These are phyloP conservation scores for Sporothrix dimorphospora DNA, from an alignment of 2,329 filamentous ascomycete genomes.

Conservation along the genomic window DNA sequence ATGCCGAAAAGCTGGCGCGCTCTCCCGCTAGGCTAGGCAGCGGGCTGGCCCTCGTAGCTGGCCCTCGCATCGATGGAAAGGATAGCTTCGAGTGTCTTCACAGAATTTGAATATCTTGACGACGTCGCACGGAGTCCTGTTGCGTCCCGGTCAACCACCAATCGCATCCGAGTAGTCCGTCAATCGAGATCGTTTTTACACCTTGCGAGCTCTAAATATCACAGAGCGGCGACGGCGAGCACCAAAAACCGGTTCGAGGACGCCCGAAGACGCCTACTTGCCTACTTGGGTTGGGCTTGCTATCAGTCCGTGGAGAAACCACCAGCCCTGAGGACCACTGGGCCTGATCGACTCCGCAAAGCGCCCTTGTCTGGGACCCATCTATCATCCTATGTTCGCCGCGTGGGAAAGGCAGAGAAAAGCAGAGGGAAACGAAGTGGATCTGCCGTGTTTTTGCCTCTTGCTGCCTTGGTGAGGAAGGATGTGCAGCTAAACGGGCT, in stretches of 20 bases:
- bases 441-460: neutral
- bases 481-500: neutral
- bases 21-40: neutral
- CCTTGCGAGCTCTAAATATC: constrained; percentile 2
- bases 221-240: neutral
- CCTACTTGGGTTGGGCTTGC: constrained; percentile 1
- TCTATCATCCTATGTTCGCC: neutral
- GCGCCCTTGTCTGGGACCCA: neutral
- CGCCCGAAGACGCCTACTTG: neutral
- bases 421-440: neutral
- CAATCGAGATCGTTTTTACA: neutral
- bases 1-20: neutral
- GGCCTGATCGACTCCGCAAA: neutral
- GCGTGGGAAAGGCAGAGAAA: neutral
- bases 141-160: neutral
- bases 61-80: neutral
- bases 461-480: neutral
- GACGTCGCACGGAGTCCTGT: neutral
- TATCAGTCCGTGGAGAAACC: neutral
- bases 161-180: neutral
- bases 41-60: neutral
- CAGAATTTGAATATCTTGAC: too few relatives aligned
- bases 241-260: neutral
- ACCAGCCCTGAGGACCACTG: neutral
- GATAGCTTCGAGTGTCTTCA: neutral